A percentile compares a stretch with the other conserved stretches of the same genome.
Evolutionary conservation across 768 basidiomycete species (phyloP).

Genomic region (Thelephora aurantiotincta): DNA sequence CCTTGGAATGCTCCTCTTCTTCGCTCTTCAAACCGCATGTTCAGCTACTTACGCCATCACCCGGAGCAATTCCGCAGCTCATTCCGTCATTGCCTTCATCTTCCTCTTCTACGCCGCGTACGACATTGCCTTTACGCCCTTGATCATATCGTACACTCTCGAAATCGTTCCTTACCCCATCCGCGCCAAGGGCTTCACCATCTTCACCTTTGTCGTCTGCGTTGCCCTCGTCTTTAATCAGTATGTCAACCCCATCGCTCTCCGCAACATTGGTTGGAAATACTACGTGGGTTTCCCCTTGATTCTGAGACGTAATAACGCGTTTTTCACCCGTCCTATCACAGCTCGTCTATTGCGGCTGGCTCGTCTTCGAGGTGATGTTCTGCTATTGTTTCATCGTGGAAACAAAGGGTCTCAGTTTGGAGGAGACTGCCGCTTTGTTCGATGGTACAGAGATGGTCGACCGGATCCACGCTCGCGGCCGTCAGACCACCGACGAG

Average conservation of each 20-base stretch:
- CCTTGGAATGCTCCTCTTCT: conserved; percentile 49
- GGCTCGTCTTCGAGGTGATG: conserved; percentile 51
- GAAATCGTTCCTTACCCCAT: conserved; percentile 77
- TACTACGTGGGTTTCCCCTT: conserved; percentile 40
- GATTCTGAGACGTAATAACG: background rate
- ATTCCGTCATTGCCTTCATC: conserved; percentile 72
- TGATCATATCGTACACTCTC: conserved; percentile 76
- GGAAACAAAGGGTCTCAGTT: conserved; percentile 58
- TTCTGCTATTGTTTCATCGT: conserved; percentile 56
- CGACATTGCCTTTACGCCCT: conserved; percentile 75
- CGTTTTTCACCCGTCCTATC: background rate
- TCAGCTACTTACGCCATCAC: conserved; percentile 40
- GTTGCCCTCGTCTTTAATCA: conserved; percentile 80
- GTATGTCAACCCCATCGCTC: conserved; percentile 74
- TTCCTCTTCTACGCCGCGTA: conserved; percentile 73
- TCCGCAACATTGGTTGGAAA: conserved; percentile 52
- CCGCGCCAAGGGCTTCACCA: conserved; percentile 75
- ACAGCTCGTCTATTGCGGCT: conserved; percentile 55
- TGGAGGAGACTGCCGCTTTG: conserved; percentile 72
- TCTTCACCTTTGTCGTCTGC: conserved; percentile 72
- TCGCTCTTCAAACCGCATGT: conserved; percentile 53
- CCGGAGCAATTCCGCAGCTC: conserved; percentile 29
- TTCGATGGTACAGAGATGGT: conserved; percentile 59
- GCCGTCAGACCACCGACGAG: too few species aligned
- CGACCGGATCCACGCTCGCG: background rate